A percentile compares a stretch with the other conserved stretches of the same genome.
Evolutionary conservation across 208 protist genomes (phyloP).

Genomic region (Strigomonas galati): DNA sequence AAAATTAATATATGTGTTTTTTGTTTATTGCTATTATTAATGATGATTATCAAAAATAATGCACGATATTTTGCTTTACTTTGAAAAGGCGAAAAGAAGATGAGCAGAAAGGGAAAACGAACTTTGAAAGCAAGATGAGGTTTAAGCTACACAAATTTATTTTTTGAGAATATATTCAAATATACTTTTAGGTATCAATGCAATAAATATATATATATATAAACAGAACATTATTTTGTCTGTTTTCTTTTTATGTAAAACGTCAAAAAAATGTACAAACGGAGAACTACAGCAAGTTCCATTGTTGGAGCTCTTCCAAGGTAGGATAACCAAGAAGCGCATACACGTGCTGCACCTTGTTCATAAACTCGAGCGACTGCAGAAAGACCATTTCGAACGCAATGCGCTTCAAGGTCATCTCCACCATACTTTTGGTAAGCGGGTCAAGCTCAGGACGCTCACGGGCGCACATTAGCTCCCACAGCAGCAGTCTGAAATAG

Average conservation of each 20-base stretch:
- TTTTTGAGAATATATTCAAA: no score
- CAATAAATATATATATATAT: background rate
- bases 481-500: slow-evolving; percentile 78
- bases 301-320: slow-evolving; percentile 43
- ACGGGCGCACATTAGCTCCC: slow-evolving; percentile 69
- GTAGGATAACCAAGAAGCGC: slow-evolving; percentile 63
- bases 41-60: no score
- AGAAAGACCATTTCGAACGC: slow-evolving; percentile 87
- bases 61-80: slow-evolving; percentile 11
- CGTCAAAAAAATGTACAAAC: slow-evolving; percentile 8
- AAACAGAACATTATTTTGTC: background rate
- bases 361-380: slow-evolving; percentile 87
- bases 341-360: slow-evolving; percentile 71
- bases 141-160: no score
- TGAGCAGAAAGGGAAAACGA: no score
- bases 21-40: no score
- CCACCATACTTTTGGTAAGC: slow-evolving; percentile 51
- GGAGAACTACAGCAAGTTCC: slow-evolving; percentile 54
- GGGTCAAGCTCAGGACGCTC: slow-evolving; percentile 52
- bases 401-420: slow-evolving; percentile 59
- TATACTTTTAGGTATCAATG: no score
- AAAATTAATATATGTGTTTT: no score
- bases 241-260: no score
- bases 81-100: slow-evolving; percentile 23
- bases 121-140: no score